Evolutionary conservation across 495 filamentous ascomycete species (phyloP).

Genomic region (Thermochaetoides thermophila): DNA sequence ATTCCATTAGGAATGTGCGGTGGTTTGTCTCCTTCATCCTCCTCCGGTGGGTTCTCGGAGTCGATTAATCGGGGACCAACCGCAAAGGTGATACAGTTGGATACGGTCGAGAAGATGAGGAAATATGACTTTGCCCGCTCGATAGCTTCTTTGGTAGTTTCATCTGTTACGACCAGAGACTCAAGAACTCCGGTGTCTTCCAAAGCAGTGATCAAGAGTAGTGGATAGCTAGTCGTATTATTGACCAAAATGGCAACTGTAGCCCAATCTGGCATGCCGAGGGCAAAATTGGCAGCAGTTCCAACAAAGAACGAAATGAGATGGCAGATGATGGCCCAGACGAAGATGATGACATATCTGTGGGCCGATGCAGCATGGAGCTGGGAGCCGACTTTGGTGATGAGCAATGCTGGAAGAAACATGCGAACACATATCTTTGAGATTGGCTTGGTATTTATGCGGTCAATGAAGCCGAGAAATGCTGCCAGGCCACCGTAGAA

Average conservation of each 20-base stretch:
- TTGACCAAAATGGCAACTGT: constrained; percentile 58
- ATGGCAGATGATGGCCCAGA: constrained; percentile 29
- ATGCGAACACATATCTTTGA: constrained; percentile 51
- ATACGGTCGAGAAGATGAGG: constrained; percentile 38
- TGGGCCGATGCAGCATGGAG: constrained; percentile 39
- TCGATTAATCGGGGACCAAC: constrained; percentile 46
- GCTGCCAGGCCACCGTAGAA: constrained; percentile 46
- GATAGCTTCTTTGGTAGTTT: constrained; percentile 33
- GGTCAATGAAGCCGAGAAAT: constrained; percentile 42
- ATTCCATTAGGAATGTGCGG: too few relatives aligned
- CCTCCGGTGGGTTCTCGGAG: constrained; percentile 10
- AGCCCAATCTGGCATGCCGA: constrained; percentile 48
- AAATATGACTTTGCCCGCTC: constrained; percentile 58
- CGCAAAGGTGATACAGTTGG: constrained; percentile 37
- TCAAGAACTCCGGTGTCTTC: constrained; percentile 48
- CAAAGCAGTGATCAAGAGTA: constrained; percentile 52
- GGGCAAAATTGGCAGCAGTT: constrained; percentile 19
- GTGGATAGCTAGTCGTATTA: constrained; percentile 58
- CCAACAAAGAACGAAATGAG: constrained; percentile 28
- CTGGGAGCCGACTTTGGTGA: constrained; percentile 52
- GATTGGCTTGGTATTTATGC: constrained; percentile 42
- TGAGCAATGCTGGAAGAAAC: constrained; percentile 56
- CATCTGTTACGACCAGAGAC: constrained; percentile 28
- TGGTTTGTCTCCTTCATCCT: constrained; percentile 9
- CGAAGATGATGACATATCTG: constrained; percentile 38